These are phyloP conservation scores for Erodium trifolium DNA, from an alignment of 441 rosid genomes.

Conservation along the genomic window DNA sequence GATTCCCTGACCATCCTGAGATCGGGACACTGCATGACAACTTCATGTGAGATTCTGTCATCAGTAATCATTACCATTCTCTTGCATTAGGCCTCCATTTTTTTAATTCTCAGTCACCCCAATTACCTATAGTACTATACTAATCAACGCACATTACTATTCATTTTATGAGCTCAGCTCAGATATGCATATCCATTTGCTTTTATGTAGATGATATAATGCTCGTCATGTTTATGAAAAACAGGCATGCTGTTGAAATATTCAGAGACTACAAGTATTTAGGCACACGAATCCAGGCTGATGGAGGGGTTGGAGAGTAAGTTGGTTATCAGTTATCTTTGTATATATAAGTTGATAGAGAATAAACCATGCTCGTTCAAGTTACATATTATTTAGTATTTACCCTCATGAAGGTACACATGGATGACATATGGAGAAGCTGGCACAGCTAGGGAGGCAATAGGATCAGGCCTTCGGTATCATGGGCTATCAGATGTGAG, in stretches of 20 bases:
- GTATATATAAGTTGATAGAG: constrained; percentile 5
- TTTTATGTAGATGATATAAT: no score
- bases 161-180: neutral
- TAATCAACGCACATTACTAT: neutral
- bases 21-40: constrained; percentile 86
- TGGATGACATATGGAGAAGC: constrained; percentile 99
- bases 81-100: constrained; percentile 8
- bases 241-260: constrained; percentile 62
- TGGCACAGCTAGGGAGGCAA: constrained; percentile 69
- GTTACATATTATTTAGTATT: constrained; percentile 7
- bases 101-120: constrained; percentile 5
- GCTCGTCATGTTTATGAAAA: constrained; percentile 1
- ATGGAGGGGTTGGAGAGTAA: constrained; percentile 97
- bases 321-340: constrained; percentile 19
- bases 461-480: constrained; percentile 75
- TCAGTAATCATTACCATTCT: constrained; percentile 9
- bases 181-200: constrained; percentile 8
- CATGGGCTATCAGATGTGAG: constrained; percentile 59
- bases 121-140: neutral
- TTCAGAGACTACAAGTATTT: constrained; percentile 78
- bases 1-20: constrained; percentile 82
- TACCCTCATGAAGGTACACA: constrained; percentile 46
- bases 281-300: constrained; percentile 74
- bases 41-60: constrained; percentile 58
- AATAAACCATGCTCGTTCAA: constrained; percentile 12